A percentile compares a stretch with the other conserved stretches of the same genome.
Evolutionary conservation across 1,284 basidiomycete species (phyloP).

Genomic region (Trametes polyzona): DNA sequence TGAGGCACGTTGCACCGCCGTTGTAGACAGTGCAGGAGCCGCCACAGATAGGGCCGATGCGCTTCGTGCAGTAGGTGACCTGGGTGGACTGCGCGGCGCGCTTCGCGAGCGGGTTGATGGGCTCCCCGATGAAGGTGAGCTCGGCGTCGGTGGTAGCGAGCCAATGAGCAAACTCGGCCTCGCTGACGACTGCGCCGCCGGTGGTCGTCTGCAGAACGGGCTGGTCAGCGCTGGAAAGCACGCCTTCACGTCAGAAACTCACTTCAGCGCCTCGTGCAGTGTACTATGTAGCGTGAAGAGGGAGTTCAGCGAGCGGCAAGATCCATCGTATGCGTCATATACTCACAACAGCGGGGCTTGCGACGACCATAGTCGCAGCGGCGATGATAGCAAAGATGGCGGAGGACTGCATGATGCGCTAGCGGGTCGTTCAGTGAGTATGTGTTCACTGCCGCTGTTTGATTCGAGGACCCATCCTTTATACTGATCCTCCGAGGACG

Average conservation of each 20-base stretch:
- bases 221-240: too few species aligned
- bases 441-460: background rate
- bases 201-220: too few species aligned
- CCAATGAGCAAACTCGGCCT: background rate
- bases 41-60: background rate
- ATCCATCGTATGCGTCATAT: background rate
- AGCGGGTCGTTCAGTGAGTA: background rate
- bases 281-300: background rate
- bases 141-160: conserved; percentile 7
- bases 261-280: too few species aligned
- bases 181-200: too few species aligned
- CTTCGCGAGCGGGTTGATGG: background rate
- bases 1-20: conserved; percentile 1
- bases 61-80: conserved; percentile 5
- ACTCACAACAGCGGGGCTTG: background rate
- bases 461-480: too few species aligned
- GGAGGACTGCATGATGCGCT: background rate
- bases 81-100: conserved; percentile 4
- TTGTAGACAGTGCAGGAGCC: conserved; percentile 6
- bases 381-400: background rate
- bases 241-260: too few species aligned
- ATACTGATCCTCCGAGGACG: too few species aligned
- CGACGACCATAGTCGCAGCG: background rate
- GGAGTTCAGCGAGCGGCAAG: background rate
- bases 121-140: conserved; percentile 6